These are phyloP conservation scores for Lotmaria passim DNA, from an alignment of 208 protist genomes.

Conservation along the genomic window DNA sequence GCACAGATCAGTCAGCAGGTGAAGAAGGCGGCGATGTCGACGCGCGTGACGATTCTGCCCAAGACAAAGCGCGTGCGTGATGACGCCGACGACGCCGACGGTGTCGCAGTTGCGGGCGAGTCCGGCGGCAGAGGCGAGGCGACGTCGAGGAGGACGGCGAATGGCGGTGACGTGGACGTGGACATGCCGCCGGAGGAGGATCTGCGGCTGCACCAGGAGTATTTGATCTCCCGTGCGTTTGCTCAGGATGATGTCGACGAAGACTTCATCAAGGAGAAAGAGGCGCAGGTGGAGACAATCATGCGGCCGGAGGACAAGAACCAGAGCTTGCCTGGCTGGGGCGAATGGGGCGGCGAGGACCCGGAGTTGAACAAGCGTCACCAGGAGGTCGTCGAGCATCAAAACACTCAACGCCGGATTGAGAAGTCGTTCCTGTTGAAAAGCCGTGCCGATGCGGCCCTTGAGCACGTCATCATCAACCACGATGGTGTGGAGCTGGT, in stretches of 20 bases:
- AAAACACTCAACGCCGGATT: conserved; percentile 66
- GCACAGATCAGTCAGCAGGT: not conserved
- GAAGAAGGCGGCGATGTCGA: conserved; percentile 22
- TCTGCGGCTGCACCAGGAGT: conserved; percentile 72
- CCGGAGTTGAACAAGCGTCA: conserved; percentile 78
- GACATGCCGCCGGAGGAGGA: conserved; percentile 32
- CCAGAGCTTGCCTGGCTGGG: conserved; percentile 89
- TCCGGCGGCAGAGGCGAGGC: not conserved
- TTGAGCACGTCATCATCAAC: conserved; percentile 95
- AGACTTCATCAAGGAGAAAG: conserved; percentile 91
- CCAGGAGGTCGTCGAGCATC: conserved; percentile 61
- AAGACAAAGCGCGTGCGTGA: conserved; percentile 24
- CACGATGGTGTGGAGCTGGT: conserved; percentile 92
- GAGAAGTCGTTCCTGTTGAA: conserved; percentile 79
- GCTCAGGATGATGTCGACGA: conserved; percentile 90
- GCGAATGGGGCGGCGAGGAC: conserved; percentile 92
- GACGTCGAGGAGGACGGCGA: not conserved
- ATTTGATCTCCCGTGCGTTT: conserved; percentile 92
- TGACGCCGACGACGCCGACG: not conserved
- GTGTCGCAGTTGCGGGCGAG: not conserved
- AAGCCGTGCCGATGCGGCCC: conserved; percentile 81
- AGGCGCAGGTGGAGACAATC: conserved; percentile 82
- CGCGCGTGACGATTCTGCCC: conserved; percentile 32
- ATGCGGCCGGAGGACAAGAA: conserved; percentile 89
- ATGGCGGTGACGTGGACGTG: conserved; percentile 3